Percentiles rank a stretch among this genome's conserved stretches.
Conservation (phyloP, 495 filamentous ascomycete species). For the Penicillium macrosclerotiorum region DNA sequence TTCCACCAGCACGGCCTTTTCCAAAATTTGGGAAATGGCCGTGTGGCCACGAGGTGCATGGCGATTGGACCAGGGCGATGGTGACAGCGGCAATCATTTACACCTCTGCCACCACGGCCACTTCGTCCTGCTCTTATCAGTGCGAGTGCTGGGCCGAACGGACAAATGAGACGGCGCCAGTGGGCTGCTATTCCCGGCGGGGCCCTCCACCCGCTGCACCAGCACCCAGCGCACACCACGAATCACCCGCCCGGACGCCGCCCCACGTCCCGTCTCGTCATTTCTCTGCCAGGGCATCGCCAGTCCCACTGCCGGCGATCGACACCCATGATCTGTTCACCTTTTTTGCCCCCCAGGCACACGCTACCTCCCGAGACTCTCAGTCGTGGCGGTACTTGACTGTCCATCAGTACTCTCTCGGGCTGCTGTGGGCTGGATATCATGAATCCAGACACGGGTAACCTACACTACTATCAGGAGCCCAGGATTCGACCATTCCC, state of each 20-base stretch:
- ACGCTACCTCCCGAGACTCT: conserved; percentile 7
- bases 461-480: too few relatives aligned
- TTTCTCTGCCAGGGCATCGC: conserved; percentile 16
- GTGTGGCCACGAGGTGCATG: conserved; percentile 26
- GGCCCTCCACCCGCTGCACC: neutral
- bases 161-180: conserved; percentile 9
- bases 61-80: conserved; percentile 22
- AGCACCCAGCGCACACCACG: too few relatives aligned
- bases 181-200: neutral
- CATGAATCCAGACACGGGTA: too few relatives aligned
- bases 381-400: too few relatives aligned
- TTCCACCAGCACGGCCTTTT: neutral
- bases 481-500: too few relatives aligned
- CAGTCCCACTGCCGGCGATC: conserved; percentile 1
- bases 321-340: conserved; percentile 4
- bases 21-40: conserved; percentile 7
- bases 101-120: too few relatives aligned
- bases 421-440: too few relatives aligned
- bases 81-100: conserved; percentile 30
- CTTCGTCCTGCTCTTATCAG: too few relatives aligned
- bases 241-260: conserved; percentile 3
- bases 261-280: conserved; percentile 25
- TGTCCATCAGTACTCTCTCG: neutral
- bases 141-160: neutral
- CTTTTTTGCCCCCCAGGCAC: conserved; percentile 2